Base-by-base conservation (phyloP, 2,329 filamentous ascomycete species). In the Curvularia sp. region DNA sequence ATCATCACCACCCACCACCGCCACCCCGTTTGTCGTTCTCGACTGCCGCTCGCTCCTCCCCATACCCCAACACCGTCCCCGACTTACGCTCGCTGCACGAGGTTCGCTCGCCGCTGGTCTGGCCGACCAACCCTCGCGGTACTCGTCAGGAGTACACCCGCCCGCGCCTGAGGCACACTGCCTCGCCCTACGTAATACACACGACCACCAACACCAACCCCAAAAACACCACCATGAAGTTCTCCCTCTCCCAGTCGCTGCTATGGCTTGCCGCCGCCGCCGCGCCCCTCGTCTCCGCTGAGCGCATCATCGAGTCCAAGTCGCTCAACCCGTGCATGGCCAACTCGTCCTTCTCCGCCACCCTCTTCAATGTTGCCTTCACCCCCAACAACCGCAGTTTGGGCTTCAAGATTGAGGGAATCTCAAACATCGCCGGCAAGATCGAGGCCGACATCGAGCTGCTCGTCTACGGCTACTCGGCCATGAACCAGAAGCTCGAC, bases 271-370 rank as follows among this genome's bases (percentile, higher is more conserved):
- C 72, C 43, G 75, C 74, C 55, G 69, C 71, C 49, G 69, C 77
- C 48, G 70, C 78, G 52, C 74, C 85, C 51, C 78, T 85, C 59
- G 83, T 81, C 56, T 81, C 85, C 58, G 89, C 86, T 62, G 83
- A 87, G 73, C 65, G 66, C 57, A 50, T 66, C 50, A 90, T 98
- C 71, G 83, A 88, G 69, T 95, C 93, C 55, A 91, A 86, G 74
- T 96, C 93, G 26, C 85, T 97, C 67, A 93, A 91, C 77, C 85
- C 90, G 47, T 97, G 93, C 79, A 90, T 93, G 83, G 82, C 87
- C 58, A 89, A 94, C 78, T 94, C 91, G 28, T 89, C 88, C 72
- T 96, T 97, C 88, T 90, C 91, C 4, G 93, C 93, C 69, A 93
- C 89, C 68, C 84, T 95, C 58, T 97, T 97, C 86, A 89, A 96